A percentile compares a stretch with the other conserved stretches of the same genome.
These are phyloP conservation scores for Neoconidiobolus thromboides DNA, from an alignment of 371 early-diverging fungal genomes.

Conservation along the genomic window DNA sequence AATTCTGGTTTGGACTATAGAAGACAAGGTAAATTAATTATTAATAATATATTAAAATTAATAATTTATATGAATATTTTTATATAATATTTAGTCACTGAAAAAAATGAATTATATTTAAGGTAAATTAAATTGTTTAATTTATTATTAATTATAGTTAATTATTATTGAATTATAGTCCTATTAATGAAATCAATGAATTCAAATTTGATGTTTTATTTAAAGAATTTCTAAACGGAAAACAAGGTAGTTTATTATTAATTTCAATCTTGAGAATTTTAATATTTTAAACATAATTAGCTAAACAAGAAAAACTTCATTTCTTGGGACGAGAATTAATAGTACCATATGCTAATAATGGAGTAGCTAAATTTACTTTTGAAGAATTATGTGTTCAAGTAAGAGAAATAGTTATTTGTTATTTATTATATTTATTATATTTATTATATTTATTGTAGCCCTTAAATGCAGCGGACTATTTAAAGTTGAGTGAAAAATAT, in stretches of 20 bases:
- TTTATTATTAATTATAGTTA: not conserved
- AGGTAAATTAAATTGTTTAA: constrained; percentile 8
- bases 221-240: not conserved
- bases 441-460: constrained; percentile 14
- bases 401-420: not conserved
- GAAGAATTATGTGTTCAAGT: constrained; percentile 58
- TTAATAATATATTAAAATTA: not conserved
- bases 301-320: constrained; percentile 17
- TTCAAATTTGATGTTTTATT: not conserved
- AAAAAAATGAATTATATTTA: constrained; percentile 6
- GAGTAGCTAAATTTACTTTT: constrained; percentile 61
- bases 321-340: constrained; percentile 55
- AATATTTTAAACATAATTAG: not conserved
- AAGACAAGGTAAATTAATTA: constrained; percentile 12
- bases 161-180: constrained; percentile 8
- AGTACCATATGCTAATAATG: constrained; percentile 36
- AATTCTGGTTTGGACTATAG: constrained; percentile 86
- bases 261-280: not conserved
- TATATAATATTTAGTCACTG: constrained; percentile 9
- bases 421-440: not conserved
- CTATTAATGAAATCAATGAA: not conserved
- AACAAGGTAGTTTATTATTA: constrained; percentile 4
- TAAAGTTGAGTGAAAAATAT: constrained; percentile 51
- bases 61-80: not conserved
- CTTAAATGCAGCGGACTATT: constrained; percentile 75